A percentile compares a stretch with the other conserved stretches of the same genome.
These are phyloP conservation scores for Sideroxylon spinosum DNA, from an alignment of 179 eudicot species.

Conservation along the genomic window DNA sequence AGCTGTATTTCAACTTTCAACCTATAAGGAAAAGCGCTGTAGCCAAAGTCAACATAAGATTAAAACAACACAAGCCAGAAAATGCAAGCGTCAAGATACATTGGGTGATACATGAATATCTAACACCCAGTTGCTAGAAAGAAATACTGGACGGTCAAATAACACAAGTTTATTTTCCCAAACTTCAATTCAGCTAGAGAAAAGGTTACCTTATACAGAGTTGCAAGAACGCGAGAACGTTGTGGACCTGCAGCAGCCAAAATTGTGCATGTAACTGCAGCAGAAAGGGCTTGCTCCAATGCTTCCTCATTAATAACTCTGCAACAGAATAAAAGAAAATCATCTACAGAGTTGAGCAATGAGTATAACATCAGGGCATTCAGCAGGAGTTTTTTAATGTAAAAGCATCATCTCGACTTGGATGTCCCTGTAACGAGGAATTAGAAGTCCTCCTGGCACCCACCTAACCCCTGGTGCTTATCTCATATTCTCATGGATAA, in stretches of 20 bases:
- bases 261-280: constrained; percentile 96
- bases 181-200: constrained; percentile 10
- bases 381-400: not conserved
- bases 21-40: not conserved
- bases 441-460: too few relatives aligned
- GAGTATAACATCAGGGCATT: too few relatives aligned
- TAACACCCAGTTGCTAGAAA: not conserved
- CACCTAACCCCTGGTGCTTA: too few relatives aligned
- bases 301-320: constrained; percentile 93
- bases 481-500: too few relatives aligned
- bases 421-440: not conserved
- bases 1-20: constrained; percentile 8
- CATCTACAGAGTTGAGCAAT: not conserved
- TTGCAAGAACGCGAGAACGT: constrained; percentile 95
- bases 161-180: not conserved
- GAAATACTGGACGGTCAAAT: not conserved
- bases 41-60: not conserved
- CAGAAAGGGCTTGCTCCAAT: constrained; percentile 85
- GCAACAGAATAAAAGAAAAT: constrained; percentile 7
- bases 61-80: not conserved
- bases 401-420: not conserved
- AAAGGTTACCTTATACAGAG: constrained; percentile 71
- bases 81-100: not conserved
- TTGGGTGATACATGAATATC: not conserved
- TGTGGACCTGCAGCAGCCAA: constrained; percentile 99